These are phyloP conservation scores for Agrocybe praecox DNA, from an alignment of 768 basidiomycete genomes.

Conservation along the genomic window DNA sequence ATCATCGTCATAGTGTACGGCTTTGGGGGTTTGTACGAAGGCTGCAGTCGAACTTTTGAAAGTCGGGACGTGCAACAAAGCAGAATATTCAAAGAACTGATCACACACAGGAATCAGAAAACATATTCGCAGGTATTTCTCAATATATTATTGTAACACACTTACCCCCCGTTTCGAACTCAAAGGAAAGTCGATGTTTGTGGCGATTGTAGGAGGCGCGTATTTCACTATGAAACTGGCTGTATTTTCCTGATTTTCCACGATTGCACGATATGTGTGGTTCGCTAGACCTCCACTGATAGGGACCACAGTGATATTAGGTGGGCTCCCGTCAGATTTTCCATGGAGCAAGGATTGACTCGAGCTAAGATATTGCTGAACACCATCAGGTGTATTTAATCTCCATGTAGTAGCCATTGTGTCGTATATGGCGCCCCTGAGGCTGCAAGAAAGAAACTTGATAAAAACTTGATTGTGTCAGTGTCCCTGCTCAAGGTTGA, in stretches of 20 bases:
- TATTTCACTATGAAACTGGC: neutral
- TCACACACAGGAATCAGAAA: neutral
- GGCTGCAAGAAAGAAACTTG: no score
- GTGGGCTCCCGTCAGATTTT: neutral
- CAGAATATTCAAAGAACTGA: neutral
- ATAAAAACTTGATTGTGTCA: no score
- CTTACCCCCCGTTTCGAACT: neutral
- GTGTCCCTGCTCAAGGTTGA: no score
- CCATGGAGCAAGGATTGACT: neutral
- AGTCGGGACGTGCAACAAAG: neutral
- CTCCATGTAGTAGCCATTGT: neutral
- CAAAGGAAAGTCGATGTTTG: neutral
- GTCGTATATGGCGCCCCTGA: neutral
- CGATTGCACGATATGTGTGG: neutral
- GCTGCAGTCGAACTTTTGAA: neutral
- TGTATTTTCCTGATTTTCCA: neutral
- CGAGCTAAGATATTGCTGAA: neutral
- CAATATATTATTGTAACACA: neutral
- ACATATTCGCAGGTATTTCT: neutral
- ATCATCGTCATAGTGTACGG: neutral
- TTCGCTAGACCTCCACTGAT: neutral
- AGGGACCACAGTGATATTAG: neutral
- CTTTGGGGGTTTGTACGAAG: neutral
- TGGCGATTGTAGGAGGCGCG: neutral
- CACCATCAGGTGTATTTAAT: neutral